Evolutionary conservation across 768 basidiomycete genomes (phyloP), one percentile per base, ranked within the genome.

Genomic region (Serendipita sp.): DNA sequence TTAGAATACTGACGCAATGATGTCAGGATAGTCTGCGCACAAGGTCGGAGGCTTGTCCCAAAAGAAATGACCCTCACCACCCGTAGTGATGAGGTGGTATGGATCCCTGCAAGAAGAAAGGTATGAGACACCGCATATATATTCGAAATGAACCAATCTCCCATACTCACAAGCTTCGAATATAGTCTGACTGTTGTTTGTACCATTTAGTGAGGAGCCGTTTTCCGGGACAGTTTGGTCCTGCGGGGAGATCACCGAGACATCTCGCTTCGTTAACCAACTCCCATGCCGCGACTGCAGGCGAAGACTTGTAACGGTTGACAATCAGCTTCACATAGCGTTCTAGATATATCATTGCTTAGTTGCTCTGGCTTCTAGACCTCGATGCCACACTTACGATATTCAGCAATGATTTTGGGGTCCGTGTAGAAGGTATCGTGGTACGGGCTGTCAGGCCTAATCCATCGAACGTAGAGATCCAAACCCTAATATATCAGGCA

Each of bases 61-160:
- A 66, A 72, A 79, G 69, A 82, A 81, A 17, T 80, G 79, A 0
- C 81, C 81, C 69, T 82, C 81, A 3, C 80, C 80, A 20, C 80
- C 80, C 0, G 79, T 80, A 0, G 79, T 81, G 42, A 82, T 80
- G 64, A 81, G 61, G 64, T 82, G 80, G 67, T 78, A 67, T 5
- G 77, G 75, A 65, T 82, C 81, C 26, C 80, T 81, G 41, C 14
- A 11, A 3, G 14, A 3, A 50, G 62, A 42, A 61, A 31, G 30
- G 17, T 20, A 62, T 44, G 30, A 4, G 13, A 42, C 3, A n/a
- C n/a, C n/a, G n/a, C n/a, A n/a, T n/a, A n/a, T n/a, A n/a, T n/a
- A n/a, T n/a, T n/a, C n/a, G n/a, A n/a, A n/a, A 38, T 14, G 14
- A 38, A 38, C 1, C 38, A 38, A 7, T 38, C 2, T 38, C 14